Conservation (phyloP, 192 early-diverging fungal genomes). For the Thamnidium elegans region DNA sequence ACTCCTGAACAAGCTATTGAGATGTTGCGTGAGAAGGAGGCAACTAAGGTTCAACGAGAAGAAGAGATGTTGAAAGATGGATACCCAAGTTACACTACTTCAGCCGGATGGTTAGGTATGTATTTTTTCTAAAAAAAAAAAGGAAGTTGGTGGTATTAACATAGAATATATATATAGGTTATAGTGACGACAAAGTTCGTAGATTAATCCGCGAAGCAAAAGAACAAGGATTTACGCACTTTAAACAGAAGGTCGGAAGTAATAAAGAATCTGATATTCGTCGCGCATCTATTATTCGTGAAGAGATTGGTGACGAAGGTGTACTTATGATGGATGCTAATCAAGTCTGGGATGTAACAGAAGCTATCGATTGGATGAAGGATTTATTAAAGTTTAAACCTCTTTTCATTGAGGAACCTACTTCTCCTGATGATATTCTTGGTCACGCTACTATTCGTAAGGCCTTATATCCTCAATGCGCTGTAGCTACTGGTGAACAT, state of each 20-base stretch:
- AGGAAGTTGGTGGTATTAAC: not conserved
- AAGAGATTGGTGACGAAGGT: conserved; percentile 40
- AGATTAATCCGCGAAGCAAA: conserved; percentile 32
- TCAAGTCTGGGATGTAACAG: conserved; percentile 46
- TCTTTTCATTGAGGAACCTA: conserved; percentile 44
- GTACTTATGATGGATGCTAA: conserved; percentile 51
- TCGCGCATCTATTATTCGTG: conserved; percentile 41
- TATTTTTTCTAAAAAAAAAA: not conserved
- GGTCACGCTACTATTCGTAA: conserved; percentile 42
- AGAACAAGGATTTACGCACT: conserved; percentile 42
- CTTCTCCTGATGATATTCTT: conserved; percentile 43
- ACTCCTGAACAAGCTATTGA: conserved; percentile 41
- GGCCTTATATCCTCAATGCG: conserved; percentile 32
- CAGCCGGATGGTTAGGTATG: conserved; percentile 43
- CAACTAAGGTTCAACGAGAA: conserved; percentile 37
- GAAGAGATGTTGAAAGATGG: conserved; percentile 36
- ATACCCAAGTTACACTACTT: conserved; percentile 44
- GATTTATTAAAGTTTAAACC: conserved; percentile 41
- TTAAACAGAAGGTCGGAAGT: conserved; percentile 47
- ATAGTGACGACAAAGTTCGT: conserved; percentile 41
- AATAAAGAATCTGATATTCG: conserved; percentile 36
- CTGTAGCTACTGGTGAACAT: conserved; percentile 39
- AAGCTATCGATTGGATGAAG: conserved; percentile 50
- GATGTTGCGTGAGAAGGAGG: conserved; percentile 38
- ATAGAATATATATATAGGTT: conserved; percentile 27